Base-by-base conservation (phyloP, 257 asterid genomes). In the Orobanche coerulescens region DNA sequence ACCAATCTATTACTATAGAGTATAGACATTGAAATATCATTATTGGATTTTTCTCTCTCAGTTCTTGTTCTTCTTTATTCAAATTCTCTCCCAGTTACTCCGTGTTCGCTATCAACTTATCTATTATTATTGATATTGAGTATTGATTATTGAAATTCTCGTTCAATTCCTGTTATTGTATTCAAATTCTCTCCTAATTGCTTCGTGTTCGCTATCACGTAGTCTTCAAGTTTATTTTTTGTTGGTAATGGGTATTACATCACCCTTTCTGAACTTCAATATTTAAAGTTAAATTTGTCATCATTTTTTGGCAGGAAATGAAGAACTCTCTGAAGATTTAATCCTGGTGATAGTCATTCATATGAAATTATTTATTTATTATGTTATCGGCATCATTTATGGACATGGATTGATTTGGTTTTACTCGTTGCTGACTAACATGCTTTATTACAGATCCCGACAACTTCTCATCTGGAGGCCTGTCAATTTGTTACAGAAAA, bases 381-480 rank as follows among this genome's bases (percentile, higher is more conserved):
- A 12, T 34, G 10, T 58, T 57, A 23, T 53, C 52, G 25, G 10
- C 76, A 58, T 62, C 43, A 25, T 62, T 44, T 72, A 33, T 42
- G 57, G 61, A 1, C 62, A 34, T 66, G 53, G 46, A 52, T 66
- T 49, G 61, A 46, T 75, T 48, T 49, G 55, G 62, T 67, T 73
- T 56, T 43, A 25, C 49, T 55, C 47, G n/a, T 37, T 64, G 34
- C 64, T 59, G 26, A 73, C 58, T 73, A 59, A 61, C 49, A 60
- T 69, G 71, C 70, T 71, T 64, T 49, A n/a, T 66, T 52, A 36
- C 94, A 92, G 98, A 67, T 77, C 68, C 98, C 98, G 12, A 75
- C 94, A 60, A 92, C 94, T 37, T 88, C 98, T 68, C 98, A 92
- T 80, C 68, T 82, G 80, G 94, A 86, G 69, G 98, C 95, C 61